Conservation (phyloP, 139 green algal species). For the Auxenochlorella pyrenoidosa region DNA sequence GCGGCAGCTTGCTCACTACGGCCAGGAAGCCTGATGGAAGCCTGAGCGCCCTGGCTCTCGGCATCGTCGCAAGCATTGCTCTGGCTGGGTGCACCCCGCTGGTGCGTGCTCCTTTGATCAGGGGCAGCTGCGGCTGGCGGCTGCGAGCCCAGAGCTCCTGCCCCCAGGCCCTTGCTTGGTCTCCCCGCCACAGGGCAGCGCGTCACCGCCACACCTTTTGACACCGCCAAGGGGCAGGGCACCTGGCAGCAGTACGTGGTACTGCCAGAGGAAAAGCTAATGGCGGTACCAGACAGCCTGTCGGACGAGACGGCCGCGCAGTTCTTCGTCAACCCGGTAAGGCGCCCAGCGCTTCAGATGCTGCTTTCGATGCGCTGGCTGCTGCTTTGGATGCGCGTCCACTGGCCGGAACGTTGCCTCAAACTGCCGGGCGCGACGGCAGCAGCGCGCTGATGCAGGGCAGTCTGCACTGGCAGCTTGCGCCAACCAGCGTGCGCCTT, state of each 20-base stretch:
- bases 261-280: constrained; percentile 27
- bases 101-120: no score
- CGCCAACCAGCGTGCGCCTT: no score
- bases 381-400: neutral
- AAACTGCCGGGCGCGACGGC: no score
- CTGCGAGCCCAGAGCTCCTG: no score
- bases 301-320: constrained; percentile 53
- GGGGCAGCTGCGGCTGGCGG: no score
- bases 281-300: constrained; percentile 23
- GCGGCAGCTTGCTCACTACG: neutral
- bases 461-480: no score
- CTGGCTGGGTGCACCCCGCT: no score
- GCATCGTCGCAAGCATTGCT: no score
- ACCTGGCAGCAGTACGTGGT: constrained; percentile 63
- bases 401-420: neutral
- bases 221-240: constrained; percentile 20
- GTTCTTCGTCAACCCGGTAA: constrained; percentile 27
- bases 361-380: neutral
- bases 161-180: neutral
- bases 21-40: no score
- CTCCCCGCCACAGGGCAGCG: constrained; percentile 17
- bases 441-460: no score
- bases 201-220: constrained; percentile 7
- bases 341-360: no score
- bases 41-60: no score